Conservation (phyloP, 176 grass and related monocot species). For the Leersia perrieri region DNA sequence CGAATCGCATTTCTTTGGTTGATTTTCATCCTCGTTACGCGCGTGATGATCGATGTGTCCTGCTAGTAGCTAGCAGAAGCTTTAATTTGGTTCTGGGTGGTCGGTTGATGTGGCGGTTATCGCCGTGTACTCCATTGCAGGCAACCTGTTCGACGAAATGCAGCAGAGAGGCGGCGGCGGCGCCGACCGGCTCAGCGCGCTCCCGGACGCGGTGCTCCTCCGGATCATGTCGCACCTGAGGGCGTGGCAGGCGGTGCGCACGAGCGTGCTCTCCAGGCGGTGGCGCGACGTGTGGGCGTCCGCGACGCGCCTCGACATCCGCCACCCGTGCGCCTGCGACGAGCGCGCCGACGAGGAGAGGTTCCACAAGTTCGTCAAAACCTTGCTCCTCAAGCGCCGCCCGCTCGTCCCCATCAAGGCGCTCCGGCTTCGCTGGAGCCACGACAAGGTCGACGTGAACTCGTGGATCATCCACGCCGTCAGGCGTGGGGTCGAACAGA, state of each 20-base stretch:
- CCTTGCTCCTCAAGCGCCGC: slow-evolving; percentile 9
- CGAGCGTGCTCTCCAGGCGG: neutral
- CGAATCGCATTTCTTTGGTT: slow-evolving; percentile 14
- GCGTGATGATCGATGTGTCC: no score
- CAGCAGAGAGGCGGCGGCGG: neutral
- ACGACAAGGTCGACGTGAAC: neutral
- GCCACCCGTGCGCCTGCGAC: neutral
- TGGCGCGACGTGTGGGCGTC: slow-evolving; percentile 16
- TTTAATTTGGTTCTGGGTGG: neutral
- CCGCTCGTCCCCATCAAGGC: neutral
- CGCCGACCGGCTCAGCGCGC: slow-evolving; percentile 5
- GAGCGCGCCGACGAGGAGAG: neutral
- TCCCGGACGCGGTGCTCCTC: neutral
- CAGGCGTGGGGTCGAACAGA: neutral
- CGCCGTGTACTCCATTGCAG: neutral
- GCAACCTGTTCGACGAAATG: slow-evolving; percentile 25
- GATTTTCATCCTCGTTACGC: no score
- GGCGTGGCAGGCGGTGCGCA: slow-evolving; percentile 37
- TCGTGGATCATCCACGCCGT: slow-evolving; percentile 9
- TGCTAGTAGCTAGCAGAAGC: neutral
- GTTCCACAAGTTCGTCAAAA: slow-evolving; percentile 10
- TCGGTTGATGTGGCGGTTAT: neutral
- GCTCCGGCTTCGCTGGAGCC: slow-evolving; percentile 31
- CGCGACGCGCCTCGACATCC: slow-evolving; percentile 26
- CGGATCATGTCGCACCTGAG: slow-evolving; percentile 1